Percentiles rank a stretch among this genome's conserved stretches.
Conservation (phyloP, 768 basidiomycete genomes). For the Boletus insuetus region DNA sequence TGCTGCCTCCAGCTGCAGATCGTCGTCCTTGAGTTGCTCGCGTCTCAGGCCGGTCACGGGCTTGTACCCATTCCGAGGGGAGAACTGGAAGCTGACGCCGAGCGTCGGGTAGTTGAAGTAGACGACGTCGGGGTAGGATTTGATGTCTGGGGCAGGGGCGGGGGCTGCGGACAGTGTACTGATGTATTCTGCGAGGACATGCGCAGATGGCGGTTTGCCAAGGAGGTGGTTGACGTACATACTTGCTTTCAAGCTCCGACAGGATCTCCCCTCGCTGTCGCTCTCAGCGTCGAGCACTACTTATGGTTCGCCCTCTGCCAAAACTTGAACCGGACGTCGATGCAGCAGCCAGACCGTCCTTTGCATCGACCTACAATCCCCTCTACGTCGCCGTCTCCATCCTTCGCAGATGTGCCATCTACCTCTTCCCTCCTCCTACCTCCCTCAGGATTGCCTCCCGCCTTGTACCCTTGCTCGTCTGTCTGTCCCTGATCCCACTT, state of each 20-base stretch:
- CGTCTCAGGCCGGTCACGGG: slow-evolving; percentile 45
- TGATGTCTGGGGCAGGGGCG: slow-evolving; percentile 54
- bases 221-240: slow-evolving; percentile 38
- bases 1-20: slow-evolving; percentile 62
- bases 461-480: slow-evolving; percentile 65
- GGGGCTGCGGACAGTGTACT: slow-evolving; percentile 29
- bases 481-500: slow-evolving; percentile 59
- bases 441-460: slow-evolving; percentile 47
- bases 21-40: slow-evolving; percentile 48
- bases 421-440: slow-evolving; percentile 11
- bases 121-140: slow-evolving; percentile 76
- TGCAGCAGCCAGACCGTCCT: not conserved
- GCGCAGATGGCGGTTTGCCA: slow-evolving; percentile 50
- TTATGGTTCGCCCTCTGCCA: slow-evolving; percentile 22
- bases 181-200: slow-evolving; percentile 43
- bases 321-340: slow-evolving; percentile 21
- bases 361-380: not conserved
- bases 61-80: slow-evolving; percentile 63
- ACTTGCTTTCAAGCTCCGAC: slow-evolving; percentile 23
- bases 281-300: slow-evolving; percentile 2
- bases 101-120: slow-evolving; percentile 83
- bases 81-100: slow-evolving; percentile 80
- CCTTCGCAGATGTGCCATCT: slow-evolving; percentile 1
- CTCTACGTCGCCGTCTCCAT: not conserved
- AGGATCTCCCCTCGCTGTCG: slow-evolving; percentile 1